Percentiles rank a stretch among this genome's conserved stretches.
Conservation (phyloP, 2,329 filamentous ascomycete genomes). For the Trichoderma sp. region DNA sequence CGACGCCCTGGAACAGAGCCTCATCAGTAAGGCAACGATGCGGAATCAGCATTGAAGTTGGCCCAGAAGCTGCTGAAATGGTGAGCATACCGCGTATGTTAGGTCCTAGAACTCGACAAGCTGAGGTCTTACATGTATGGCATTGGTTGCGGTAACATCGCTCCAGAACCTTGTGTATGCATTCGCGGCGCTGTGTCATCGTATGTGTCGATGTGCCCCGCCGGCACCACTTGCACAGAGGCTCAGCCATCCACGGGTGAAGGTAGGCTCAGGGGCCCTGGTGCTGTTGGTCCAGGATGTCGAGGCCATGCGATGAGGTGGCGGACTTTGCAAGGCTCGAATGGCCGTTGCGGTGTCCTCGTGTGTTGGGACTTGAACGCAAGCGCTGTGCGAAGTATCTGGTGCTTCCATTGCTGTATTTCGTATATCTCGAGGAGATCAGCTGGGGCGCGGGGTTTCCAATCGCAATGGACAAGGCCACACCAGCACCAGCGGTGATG, state of each 20-base stretch:
- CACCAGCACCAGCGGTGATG: background rate
- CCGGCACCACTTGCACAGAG: background rate
- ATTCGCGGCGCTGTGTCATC: background rate
- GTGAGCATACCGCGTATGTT: background rate
- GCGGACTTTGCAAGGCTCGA: background rate
- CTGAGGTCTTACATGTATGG: background rate
- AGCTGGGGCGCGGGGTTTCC: too few relatives aligned
- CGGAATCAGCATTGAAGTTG: background rate
- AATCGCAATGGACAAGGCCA: too few relatives aligned
- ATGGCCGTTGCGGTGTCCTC: background rate
- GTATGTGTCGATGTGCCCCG: background rate
- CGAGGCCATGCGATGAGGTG: slow-evolving; percentile 16
- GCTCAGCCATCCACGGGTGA: background rate
- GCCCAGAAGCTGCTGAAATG: background rate
- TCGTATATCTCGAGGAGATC: too few relatives aligned
- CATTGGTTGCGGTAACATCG: background rate
- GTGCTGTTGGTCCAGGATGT: slow-evolving; percentile 24
- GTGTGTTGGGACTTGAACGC: background rate
- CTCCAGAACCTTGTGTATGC: background rate
- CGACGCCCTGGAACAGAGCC: background rate
- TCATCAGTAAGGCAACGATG: background rate
- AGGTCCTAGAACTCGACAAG: background rate
- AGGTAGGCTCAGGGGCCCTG: background rate
- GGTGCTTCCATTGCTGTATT: too few relatives aligned
- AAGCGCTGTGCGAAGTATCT: too few relatives aligned